Evolutionary conservation across 179 eudicot species (phyloP), one percentile per base, ranked within the genome.

Genomic region (Amaranthus tricolor): DNA sequence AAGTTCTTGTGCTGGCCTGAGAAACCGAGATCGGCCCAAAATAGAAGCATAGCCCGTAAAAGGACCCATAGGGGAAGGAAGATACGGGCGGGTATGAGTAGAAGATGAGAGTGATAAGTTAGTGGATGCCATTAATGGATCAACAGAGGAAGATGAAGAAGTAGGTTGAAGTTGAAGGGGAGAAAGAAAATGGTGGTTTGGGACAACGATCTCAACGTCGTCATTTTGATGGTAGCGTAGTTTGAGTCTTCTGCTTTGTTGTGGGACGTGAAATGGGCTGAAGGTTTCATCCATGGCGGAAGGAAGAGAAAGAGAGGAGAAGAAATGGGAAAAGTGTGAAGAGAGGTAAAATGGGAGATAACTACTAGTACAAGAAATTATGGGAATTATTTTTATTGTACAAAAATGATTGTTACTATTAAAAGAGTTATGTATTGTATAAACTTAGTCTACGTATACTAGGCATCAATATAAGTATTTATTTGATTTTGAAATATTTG

Each of bases 11-110:
- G 98, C 96, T 0, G 98, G 97, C 66, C 82, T 84, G 83, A 94
- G 84, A 66, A 89, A 94, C 79, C 87, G 89, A 64, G 98, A 94
- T 19, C 96, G 91, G 59, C 78, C 89, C 66, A 94, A 47, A 6
- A 94, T 85, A 31, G 94, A 88, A 9, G 97, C 87, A 78, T 94
- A 94, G 0, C 98, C 98, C 6, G 97, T 94, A 49, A 94, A 94
- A 0, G 97, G 97, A 15, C 98, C 98, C 3, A 92, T 80, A 1
- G 88, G 88, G n/a, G 80, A 51, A 2, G 78, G 67, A 6, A 4
- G 63, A n/a, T 62, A 72, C 50, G 70, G 71, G 80, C 80, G 84
- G 40, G 82, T 70, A 66, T 82, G 77, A 13, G 86, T 74, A 0
- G 82, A 67, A n/a, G 87, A 79, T 4, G 81, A 47, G 54, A 82